Percentiles rank a stretch among this genome's conserved stretches.
These are phyloP conservation scores for Clonostachys chloroleuca DNA, from an alignment of 2,329 filamentous ascomycete species.

Conservation along the genomic window DNA sequence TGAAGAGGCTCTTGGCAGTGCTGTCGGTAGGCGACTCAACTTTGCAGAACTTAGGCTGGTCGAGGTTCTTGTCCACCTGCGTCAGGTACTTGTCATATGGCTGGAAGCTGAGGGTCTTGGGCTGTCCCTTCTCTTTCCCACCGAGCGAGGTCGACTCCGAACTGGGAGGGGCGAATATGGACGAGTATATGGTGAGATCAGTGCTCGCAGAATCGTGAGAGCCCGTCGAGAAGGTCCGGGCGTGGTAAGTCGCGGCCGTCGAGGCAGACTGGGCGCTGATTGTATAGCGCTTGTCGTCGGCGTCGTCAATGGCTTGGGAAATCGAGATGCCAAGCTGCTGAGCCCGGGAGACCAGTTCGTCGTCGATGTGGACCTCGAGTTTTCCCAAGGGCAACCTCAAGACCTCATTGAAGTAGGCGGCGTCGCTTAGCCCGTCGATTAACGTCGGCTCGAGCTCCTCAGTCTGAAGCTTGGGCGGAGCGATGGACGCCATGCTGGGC, in stretches of 20 bases:
- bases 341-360: slow-evolving; percentile 25
- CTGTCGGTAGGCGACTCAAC: slow-evolving; percentile 18
- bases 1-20: slow-evolving; percentile 34
- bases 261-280: slow-evolving; percentile 37
- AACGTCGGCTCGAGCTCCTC: slow-evolving; percentile 21
- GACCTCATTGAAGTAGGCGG: slow-evolving; percentile 31
- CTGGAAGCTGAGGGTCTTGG: slow-evolving; percentile 37
- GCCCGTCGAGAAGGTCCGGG: slow-evolving; percentile 37
- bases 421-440: slow-evolving; percentile 12
- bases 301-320: slow-evolving; percentile 9
- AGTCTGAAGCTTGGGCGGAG: not conserved
- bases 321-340: slow-evolving; percentile 25
- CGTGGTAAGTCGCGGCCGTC: slow-evolving; percentile 30
- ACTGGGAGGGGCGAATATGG: slow-evolving; percentile 20
- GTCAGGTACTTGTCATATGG: slow-evolving; percentile 48
- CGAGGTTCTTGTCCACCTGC: slow-evolving; percentile 34
- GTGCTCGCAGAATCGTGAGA: slow-evolving; percentile 35
- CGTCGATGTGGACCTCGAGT: slow-evolving; percentile 33
- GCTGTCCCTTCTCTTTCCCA: slow-evolving; percentile 14
- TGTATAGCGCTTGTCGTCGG: slow-evolving; percentile 24
- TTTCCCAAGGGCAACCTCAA: slow-evolving; percentile 22
- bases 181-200: slow-evolving; percentile 35
- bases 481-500: not conserved
- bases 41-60: slow-evolving; percentile 34
- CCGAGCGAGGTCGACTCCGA: slow-evolving; percentile 5